phyloP scores from a whole-genome alignment of 2,329 filamentous ascomycete genomes.

The Botrytis fabae region DNA sequence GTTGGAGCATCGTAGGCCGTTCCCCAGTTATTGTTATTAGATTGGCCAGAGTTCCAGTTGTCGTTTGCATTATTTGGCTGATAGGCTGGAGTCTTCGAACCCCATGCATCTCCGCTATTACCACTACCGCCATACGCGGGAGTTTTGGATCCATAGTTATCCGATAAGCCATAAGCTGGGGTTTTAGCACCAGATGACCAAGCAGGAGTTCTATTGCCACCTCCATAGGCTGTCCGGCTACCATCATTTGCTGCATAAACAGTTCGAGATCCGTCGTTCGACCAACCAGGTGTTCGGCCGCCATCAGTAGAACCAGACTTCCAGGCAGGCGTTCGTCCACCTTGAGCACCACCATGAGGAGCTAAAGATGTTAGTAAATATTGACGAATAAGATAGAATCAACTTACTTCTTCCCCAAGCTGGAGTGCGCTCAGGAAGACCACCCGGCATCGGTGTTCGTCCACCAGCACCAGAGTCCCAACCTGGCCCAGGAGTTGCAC shows the following conservation, averaged over 20 bases:
- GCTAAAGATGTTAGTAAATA: conserved; percentile 37
- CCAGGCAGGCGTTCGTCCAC: conserved; percentile 68
- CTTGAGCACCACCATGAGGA: conserved; percentile 57
- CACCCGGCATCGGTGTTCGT: conserved; percentile 65
- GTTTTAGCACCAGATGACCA: conserved; percentile 80
- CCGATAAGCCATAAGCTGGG: conserved; percentile 53
- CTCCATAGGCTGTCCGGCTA: conserved; percentile 71
- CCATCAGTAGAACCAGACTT: conserved; percentile 48
- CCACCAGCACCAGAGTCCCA: conserved; percentile 58
- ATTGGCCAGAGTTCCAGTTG: conserved; percentile 33
- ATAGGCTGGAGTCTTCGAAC: conserved; percentile 67
- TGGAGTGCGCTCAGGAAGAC: conserved; percentile 67
- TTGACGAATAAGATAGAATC: not conserved
- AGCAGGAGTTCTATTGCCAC: conserved; percentile 69
- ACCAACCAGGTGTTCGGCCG: conserved; percentile 68
- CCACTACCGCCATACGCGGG: conserved; percentile 68
- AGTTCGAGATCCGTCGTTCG: conserved; percentile 61
- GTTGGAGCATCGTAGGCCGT: conserved; percentile 67
- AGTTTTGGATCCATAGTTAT: conserved; percentile 74
- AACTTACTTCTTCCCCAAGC: conserved; percentile 72
- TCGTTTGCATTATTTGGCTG: conserved; percentile 68
- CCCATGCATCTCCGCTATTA: conserved; percentile 55
- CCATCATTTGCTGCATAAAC: conserved; percentile 66
- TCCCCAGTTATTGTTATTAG: conserved; percentile 43
- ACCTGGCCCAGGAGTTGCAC: conserved; percentile 47